phyloP scores from a whole-genome alignment of 2,329 filamentous ascomycete species.

The Cladobotryum mycophilum region DNA sequence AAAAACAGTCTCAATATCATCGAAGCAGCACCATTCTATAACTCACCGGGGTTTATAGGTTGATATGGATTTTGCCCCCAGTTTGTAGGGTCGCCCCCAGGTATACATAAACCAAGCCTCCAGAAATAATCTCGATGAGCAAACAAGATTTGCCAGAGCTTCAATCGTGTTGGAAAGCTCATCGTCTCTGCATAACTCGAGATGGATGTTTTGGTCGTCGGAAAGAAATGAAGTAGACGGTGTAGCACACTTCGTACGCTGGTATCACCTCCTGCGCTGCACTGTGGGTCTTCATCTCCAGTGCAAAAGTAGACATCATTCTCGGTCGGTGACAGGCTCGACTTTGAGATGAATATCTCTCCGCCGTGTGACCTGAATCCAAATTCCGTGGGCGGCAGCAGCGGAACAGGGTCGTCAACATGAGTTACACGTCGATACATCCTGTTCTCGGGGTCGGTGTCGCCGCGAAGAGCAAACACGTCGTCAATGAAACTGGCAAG shows the following conservation, averaged over 20 bases:
- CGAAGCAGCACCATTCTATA: background rate
- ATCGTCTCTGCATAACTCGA: constrained; percentile 25
- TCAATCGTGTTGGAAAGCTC: constrained; percentile 54
- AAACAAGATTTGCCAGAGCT: constrained; percentile 89
- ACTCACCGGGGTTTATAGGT: background rate
- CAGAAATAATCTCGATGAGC: constrained; percentile 96
- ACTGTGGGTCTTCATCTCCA: constrained; percentile 64
- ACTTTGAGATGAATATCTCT: constrained; percentile 78
- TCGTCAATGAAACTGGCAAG: constrained; percentile 50
- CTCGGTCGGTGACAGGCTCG: constrained; percentile 59
- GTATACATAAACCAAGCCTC: constrained; percentile 83
- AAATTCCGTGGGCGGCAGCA: constrained; percentile 83
- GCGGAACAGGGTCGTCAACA: constrained; percentile 76
- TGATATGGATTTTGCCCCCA: constrained; percentile 49
- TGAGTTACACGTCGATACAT: constrained; percentile 78
- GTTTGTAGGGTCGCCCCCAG: constrained; percentile 65
- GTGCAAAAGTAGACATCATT: constrained; percentile 65
- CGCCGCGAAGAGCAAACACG: constrained; percentile 40
- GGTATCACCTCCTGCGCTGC: constrained; percentile 57
- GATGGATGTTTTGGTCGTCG: constrained; percentile 19
- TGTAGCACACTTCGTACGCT: constrained; percentile 23
- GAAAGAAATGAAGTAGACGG: constrained; percentile 19
- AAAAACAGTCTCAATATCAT: background rate
- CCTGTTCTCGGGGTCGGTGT: constrained; percentile 27
- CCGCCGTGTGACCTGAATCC: constrained; percentile 79